These are phyloP conservation scores for Ophiostoma tasmaniense DNA, from an alignment of 2,329 filamentous ascomycete species.

Conservation along the genomic window DNA sequence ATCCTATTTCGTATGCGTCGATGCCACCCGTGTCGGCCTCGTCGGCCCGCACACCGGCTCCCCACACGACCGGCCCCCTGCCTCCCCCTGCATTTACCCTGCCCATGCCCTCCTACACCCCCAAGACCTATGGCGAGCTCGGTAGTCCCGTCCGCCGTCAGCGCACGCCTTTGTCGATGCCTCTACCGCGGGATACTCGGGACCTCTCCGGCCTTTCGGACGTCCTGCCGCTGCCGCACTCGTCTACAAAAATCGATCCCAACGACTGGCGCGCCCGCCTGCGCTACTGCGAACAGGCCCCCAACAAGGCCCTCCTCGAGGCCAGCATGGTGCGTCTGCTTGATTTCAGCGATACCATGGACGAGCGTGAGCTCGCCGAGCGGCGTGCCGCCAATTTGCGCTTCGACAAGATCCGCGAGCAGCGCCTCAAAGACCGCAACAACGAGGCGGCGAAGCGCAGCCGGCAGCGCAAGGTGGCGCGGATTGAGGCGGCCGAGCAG, in stretches of 20 bases:
- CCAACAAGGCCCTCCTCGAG: slow-evolving; percentile 17
- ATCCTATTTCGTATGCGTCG: background rate
- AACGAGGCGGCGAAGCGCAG: slow-evolving; percentile 23
- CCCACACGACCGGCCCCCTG: background rate
- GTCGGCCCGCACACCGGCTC: background rate
- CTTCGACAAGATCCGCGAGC: slow-evolving; percentile 21
- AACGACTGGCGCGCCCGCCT: slow-evolving; percentile 22
- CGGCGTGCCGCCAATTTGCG: slow-evolving; percentile 21
- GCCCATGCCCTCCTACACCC: background rate
- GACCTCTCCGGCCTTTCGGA: background rate
- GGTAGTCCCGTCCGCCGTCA: background rate
- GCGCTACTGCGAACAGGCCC: slow-evolving; percentile 19
- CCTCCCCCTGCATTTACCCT: background rate
- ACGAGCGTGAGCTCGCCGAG: slow-evolving; percentile 14
- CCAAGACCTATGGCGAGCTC: background rate
- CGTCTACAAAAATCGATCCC: background rate
- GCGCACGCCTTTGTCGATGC: background rate
- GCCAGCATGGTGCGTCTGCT: slow-evolving; percentile 20
- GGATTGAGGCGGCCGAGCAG: slow-evolving; percentile 20
- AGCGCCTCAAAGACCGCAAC: slow-evolving; percentile 23
- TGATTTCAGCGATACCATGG: slow-evolving; percentile 17
- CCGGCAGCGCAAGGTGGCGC: slow-evolving; percentile 21
- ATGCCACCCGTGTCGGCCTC: slow-evolving; percentile 1
- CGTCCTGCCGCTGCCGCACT: background rate
- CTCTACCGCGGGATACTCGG: background rate